A percentile compares a stretch with the other conserved stretches of the same genome.
These are phyloP conservation scores for Chlorella sp. DNA, from an alignment of 139 green algal genomes.

Conservation along the genomic window DNA sequence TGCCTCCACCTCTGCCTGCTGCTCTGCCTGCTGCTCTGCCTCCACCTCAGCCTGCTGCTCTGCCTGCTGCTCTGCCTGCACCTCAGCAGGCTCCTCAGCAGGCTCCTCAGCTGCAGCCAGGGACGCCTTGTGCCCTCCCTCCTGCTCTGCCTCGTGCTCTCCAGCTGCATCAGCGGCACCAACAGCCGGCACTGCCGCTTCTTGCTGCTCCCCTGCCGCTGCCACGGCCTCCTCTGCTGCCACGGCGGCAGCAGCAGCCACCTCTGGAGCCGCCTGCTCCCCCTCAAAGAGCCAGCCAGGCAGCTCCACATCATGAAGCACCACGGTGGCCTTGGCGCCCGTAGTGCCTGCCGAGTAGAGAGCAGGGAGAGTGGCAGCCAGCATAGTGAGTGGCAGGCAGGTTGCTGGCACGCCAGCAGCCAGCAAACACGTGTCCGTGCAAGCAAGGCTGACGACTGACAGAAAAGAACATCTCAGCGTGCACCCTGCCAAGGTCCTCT, in stretches of 20 bases:
- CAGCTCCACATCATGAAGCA: conserved; percentile 47
- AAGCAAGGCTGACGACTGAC: no score
- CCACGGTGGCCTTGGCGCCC: neutral
- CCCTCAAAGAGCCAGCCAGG: conserved; percentile 45
- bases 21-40: no score
- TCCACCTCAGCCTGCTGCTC: no score
- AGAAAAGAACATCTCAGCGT: neutral
- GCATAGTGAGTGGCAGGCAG: neutral
- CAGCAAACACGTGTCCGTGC: no score
- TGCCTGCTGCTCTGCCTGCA: no score
- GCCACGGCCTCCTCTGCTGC: conserved; percentile 3
- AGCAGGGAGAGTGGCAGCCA: neutral
- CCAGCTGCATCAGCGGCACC: neutral
- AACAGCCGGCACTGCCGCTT: neutral
- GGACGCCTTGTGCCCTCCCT: neutral
- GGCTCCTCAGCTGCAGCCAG: no score
- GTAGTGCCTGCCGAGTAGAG: neutral
- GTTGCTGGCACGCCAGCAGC: no score
- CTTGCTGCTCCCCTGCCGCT: neutral
- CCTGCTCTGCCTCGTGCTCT: neutral
- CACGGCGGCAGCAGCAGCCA: neutral
- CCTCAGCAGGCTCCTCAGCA: no score
- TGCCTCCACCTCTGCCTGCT: no score
- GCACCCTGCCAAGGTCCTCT: neutral
- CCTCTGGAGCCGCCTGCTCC: conserved; percentile 4